phyloP scores from a whole-genome alignment of 768 basidiomycete species.

The Tricholoma sp. region DNA sequence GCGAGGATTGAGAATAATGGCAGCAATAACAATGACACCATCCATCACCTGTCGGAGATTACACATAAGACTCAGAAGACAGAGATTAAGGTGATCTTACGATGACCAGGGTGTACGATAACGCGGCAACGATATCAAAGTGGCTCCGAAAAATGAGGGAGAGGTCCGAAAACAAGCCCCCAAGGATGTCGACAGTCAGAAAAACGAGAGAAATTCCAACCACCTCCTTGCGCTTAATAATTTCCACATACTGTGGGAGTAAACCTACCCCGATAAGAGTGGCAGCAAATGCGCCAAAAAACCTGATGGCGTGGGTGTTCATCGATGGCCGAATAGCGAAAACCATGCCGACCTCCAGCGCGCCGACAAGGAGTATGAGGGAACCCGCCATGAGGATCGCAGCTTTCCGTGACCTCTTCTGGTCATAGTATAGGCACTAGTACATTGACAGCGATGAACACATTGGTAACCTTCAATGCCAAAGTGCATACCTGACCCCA shows the following conservation, averaged over 20 bases:
- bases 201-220: slow-evolving; percentile 67
- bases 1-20: slow-evolving; percentile 61
- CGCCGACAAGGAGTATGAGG: slow-evolving; percentile 42
- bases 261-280: slow-evolving; percentile 48
- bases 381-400: slow-evolving; percentile 31
- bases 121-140: slow-evolving; percentile 59
- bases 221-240: slow-evolving; percentile 58
- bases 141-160: slow-evolving; percentile 61
- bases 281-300: slow-evolving; percentile 60
- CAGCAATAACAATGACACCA: slow-evolving; percentile 52
- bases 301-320: slow-evolving; percentile 31
- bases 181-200: slow-evolving; percentile 64
- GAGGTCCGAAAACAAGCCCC: slow-evolving; percentile 65
- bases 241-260: slow-evolving; percentile 70
- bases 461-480: neutral
- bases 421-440: slow-evolving; percentile 67
- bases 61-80: neutral
- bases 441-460: slow-evolving; percentile 5
- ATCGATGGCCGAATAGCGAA: slow-evolving; percentile 49
- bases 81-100: slow-evolving; percentile 28
- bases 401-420: slow-evolving; percentile 28
- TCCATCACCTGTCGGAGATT: slow-evolving; percentile 51
- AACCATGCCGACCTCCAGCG: slow-evolving; percentile 55
- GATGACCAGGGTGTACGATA: slow-evolving; percentile 59
- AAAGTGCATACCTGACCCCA: slow-evolving; percentile 54